phyloP scores from a whole-genome alignment of 495 filamentous ascomycete genomes.

The Talaromyces thailandensis region DNA sequence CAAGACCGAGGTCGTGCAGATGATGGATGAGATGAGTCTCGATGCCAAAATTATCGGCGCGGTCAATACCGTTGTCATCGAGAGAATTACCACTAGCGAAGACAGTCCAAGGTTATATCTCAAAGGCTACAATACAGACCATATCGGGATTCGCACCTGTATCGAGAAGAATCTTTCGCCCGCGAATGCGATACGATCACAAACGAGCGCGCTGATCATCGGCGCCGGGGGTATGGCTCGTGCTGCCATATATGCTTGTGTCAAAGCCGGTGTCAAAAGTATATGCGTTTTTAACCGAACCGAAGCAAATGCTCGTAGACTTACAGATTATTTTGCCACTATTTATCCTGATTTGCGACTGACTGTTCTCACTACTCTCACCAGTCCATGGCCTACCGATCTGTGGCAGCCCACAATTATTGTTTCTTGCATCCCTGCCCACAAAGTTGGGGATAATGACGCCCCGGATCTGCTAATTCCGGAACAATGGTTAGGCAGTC shows the following conservation, averaged over 20 bases:
- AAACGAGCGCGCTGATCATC: constrained; percentile 42
- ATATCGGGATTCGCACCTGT: constrained; percentile 53
- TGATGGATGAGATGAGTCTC: constrained; percentile 50
- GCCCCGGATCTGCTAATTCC: constrained; percentile 56
- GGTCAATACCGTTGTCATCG: constrained; percentile 55
- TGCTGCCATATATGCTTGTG: constrained; percentile 54
- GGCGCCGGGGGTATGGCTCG: constrained; percentile 57
- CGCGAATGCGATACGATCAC: constrained; percentile 31
- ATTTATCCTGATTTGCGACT: constrained; percentile 33
- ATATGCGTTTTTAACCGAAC: constrained; percentile 56
- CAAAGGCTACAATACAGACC: constrained; percentile 57
- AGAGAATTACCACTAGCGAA: constrained; percentile 22
- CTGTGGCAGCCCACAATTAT: constrained; percentile 57
- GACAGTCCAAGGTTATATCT: constrained; percentile 31
- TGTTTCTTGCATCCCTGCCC: constrained; percentile 57
- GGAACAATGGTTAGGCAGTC: constrained; percentile 56
- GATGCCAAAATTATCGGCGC: constrained; percentile 55
- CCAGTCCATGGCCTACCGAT: constrained; percentile 36
- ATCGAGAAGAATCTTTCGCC: constrained; percentile 47
- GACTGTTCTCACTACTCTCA: constrained; percentile 35
- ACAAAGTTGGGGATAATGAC: constrained; percentile 40
- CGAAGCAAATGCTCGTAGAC: constrained; percentile 46
- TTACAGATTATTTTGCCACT: constrained; percentile 24
- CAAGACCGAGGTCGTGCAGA: constrained; percentile 52
- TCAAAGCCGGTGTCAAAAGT: constrained; percentile 42